Evolutionary conservation across 805 yeast genomes (phyloP).

Genomic region (Yarrowia phangngaensis): DNA sequence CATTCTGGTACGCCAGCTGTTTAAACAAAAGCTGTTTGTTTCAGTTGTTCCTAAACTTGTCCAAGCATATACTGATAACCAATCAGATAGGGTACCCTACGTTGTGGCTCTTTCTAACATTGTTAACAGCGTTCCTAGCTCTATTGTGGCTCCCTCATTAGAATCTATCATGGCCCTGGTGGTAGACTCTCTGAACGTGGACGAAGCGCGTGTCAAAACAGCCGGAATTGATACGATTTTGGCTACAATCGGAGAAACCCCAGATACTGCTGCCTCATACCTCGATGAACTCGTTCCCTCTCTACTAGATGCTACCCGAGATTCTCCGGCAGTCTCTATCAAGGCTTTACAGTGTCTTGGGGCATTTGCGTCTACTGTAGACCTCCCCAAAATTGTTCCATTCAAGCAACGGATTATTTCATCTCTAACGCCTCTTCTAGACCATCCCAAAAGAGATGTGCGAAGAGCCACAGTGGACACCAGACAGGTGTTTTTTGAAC

Average conservation of each 20-base stretch:
- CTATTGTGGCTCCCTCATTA: conserved; percentile 63
- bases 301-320: conserved; percentile 42
- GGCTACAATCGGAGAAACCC: conserved; percentile 54
- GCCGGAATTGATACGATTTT: conserved; percentile 61
- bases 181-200: conserved; percentile 56
- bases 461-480: conserved; percentile 75
- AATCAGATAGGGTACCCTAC: conserved; percentile 47
- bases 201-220: conserved; percentile 48
- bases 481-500: conserved; percentile 69
- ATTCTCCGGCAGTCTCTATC: conserved; percentile 50
- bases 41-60: conserved; percentile 55
- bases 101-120: conserved; percentile 65
- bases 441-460: conserved; percentile 69
- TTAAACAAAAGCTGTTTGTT: conserved; percentile 76
- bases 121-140: conserved; percentile 59
- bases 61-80: conserved; percentile 41
- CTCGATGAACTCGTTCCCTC: conserved; percentile 55
- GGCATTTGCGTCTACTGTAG: conserved; percentile 43
- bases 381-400: conserved; percentile 47
- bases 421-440: conserved; percentile 52
- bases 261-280: conserved; percentile 51
- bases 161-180: conserved; percentile 64
- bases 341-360: conserved; percentile 58
- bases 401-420: conserved; percentile 50
- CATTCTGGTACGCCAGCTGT: conserved; percentile 60